Conservation (phyloP, 202 grass and related monocot species). For the Zizania palustris region DNA sequence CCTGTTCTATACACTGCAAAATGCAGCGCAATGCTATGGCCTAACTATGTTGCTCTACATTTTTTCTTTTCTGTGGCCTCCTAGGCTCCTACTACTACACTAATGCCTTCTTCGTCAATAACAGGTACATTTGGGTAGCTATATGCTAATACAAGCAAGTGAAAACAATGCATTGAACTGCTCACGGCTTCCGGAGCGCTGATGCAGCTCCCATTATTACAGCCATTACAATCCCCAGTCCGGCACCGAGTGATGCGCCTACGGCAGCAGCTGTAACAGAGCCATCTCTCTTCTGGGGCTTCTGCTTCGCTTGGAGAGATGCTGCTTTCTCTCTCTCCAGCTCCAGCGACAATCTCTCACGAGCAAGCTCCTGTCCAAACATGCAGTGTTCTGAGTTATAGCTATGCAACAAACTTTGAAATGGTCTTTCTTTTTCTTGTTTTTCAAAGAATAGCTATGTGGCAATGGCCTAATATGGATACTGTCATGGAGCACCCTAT, state of each 20-base stretch:
- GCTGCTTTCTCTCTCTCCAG: constrained; percentile 60
- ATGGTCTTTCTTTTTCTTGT: too few species aligned
- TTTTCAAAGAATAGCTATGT: too few species aligned
- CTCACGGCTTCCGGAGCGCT: constrained; percentile 78
- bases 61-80: neutral
- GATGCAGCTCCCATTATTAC: constrained; percentile 96
- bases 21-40: constrained; percentile 21
- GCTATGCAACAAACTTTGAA: neutral
- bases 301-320: constrained; percentile 51
- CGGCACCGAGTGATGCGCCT: constrained; percentile 86
- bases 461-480: neutral
- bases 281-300: constrained; percentile 57
- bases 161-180: neutral
- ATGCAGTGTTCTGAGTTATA: constrained; percentile 35
- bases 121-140: neutral
- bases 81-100: too few species aligned
- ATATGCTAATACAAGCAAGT: constrained; percentile 10
- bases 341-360: constrained; percentile 64
- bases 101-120: neutral
- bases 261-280: constrained; percentile 84
- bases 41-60: neutral
- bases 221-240: constrained; percentile 87
- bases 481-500: neutral
- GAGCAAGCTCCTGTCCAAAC: constrained; percentile 62
- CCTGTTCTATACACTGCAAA: constrained; percentile 30